phyloP scores from a whole-genome alignment of 2,329 filamentous ascomycete species.

The Sclerotinia trifoliorum region DNA sequence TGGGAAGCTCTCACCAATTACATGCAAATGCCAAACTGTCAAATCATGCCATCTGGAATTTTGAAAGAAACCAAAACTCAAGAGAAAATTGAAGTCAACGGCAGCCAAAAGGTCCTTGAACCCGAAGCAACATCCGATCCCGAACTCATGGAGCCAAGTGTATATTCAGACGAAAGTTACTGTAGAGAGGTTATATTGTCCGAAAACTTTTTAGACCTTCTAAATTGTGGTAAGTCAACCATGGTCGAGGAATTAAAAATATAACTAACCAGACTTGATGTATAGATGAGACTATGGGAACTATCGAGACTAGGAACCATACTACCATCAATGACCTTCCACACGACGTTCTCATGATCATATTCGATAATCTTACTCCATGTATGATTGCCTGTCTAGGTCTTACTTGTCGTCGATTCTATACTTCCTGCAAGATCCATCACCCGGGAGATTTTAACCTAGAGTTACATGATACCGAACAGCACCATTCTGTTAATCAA shows the following conservation, averaged over 20 bases:
- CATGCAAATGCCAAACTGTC: neutral
- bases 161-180: too few species aligned
- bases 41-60: neutral
- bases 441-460: neutral
- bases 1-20: neutral
- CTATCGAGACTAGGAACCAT: neutral
- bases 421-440: neutral
- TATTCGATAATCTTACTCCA: neutral
- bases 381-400: neutral
- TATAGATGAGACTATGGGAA: too few species aligned
- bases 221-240: neutral
- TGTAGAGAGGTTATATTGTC: neutral
- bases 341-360: neutral
- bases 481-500: neutral
- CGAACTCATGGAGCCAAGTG: neutral
- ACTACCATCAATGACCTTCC: neutral
- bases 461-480: too few species aligned
- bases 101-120: neutral
- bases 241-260: too few species aligned
- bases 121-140: neutral
- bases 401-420: neutral
- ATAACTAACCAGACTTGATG: neutral
- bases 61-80: neutral
- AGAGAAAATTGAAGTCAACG: neutral
- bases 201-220: neutral